Evolutionary conservation across 2,329 filamentous ascomycete genomes (phyloP).

Genomic region (Amesomyces nigricolor): DNA sequence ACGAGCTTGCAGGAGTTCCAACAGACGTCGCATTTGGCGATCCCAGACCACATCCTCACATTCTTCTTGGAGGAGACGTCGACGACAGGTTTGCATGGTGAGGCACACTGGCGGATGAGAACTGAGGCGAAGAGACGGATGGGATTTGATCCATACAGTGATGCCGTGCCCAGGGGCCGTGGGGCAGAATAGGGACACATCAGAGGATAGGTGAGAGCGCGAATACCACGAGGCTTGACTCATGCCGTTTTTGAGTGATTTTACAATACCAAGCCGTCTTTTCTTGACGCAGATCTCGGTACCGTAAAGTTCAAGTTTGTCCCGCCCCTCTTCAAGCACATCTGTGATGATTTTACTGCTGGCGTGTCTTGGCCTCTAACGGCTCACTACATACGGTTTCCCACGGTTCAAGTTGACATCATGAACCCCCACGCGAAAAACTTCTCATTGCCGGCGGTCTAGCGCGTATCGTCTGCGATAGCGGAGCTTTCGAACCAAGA

Average conservation of each 20-base stretch:
- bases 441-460: too few species aligned
- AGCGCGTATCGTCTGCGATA: background rate
- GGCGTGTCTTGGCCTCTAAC: too few species aligned
- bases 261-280: too few species aligned
- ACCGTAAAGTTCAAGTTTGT: too few species aligned
- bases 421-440: conserved; percentile 1
- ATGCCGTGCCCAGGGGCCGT: conserved; percentile 31
- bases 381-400: too few species aligned
- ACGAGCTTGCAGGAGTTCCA: conserved; percentile 87
- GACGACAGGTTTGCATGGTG: conserved; percentile 44
- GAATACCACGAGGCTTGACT: too few species aligned
- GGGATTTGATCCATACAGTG: conserved; percentile 53
- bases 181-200: background rate
- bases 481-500: background rate
- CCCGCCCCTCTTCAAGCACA: too few species aligned
- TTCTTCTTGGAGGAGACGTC: conserved; percentile 71
- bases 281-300: too few species aligned
- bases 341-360: too few species aligned
- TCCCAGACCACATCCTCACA: conserved; percentile 80
- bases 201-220: background rate
- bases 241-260: too few species aligned
- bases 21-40: conserved; percentile 81
- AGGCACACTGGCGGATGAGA: conserved; percentile 40
- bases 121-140: conserved; percentile 44
- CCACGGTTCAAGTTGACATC: background rate